phyloP scores from a whole-genome alignment of 176 grass and related monocot genomes.

The Luzula sylvatica region DNA sequence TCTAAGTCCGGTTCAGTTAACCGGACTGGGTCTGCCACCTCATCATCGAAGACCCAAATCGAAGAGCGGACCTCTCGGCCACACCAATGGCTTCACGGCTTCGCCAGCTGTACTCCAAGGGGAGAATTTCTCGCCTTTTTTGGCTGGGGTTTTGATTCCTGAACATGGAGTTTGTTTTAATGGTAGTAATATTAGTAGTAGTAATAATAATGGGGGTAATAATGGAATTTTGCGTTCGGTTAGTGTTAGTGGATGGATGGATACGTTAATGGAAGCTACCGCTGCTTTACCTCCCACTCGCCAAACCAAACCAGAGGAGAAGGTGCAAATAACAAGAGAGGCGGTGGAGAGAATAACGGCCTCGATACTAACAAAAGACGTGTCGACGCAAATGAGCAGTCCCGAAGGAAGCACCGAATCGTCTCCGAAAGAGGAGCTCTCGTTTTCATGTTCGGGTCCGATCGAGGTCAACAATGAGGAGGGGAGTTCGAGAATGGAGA shows the following conservation, averaged over 20 bases:
- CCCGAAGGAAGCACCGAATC: constrained; percentile 56
- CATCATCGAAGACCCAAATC: constrained; percentile 88
- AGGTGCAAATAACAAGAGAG: constrained; percentile 29
- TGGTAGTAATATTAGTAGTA: constrained; percentile 15
- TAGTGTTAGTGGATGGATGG: constrained; percentile 75
- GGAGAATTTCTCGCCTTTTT: no score
- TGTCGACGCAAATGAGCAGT: constrained; percentile 94
- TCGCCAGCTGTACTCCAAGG: no score
- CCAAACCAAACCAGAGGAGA: constrained; percentile 57
- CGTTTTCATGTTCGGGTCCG: constrained; percentile 49
- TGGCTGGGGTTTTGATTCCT: constrained; percentile 69
- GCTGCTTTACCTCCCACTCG: constrained; percentile 64
- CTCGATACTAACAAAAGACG: constrained; percentile 64
- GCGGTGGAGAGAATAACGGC: constrained; percentile 39
- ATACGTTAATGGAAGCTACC: constrained; percentile 88
- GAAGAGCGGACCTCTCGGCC: constrained; percentile 89
- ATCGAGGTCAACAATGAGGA: constrained; percentile 37
- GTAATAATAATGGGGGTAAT: constrained; percentile 38
- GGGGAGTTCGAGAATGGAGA: constrained; percentile 48
- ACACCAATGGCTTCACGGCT: constrained; percentile 27
- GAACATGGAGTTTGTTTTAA: no score
- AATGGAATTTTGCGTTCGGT: constrained; percentile 70
- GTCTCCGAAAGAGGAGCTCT: constrained; percentile 57
- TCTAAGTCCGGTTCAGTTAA: constrained; percentile 66
- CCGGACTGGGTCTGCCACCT: constrained; percentile 38